Percentiles rank a stretch among this genome's conserved stretches.
phyloP scores from a whole-genome alignment of 345 rosid species.

The Durio zibethinus region DNA sequence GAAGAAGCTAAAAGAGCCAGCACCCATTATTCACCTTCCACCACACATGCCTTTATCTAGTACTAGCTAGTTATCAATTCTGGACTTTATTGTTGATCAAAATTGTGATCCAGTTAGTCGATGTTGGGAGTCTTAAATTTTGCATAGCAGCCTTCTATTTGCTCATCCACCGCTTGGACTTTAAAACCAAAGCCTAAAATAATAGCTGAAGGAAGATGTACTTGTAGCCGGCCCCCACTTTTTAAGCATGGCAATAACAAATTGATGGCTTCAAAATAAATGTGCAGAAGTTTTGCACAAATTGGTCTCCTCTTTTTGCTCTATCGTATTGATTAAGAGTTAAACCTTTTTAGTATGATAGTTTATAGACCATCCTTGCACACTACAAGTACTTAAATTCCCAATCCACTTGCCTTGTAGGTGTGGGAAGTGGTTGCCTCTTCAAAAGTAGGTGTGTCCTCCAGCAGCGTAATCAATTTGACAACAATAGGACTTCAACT shows the following conservation, averaged over 20 bases:
- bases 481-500: background rate
- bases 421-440: background rate
- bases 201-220: no score
- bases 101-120: background rate
- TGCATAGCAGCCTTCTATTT: background rate
- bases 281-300: no score
- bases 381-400: no score
- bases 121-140: background rate
- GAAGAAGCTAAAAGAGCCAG: background rate
- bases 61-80: background rate
- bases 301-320: no score
- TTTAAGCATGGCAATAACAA: no score
- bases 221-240: background rate
- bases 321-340: no score
- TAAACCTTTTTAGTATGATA: no score
- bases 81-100: background rate
- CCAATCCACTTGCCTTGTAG: background rate
- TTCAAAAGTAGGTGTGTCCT: background rate
- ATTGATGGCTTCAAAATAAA: no score
- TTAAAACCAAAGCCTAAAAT: background rate
- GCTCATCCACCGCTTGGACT: background rate
- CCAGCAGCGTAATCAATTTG: background rate
- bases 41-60: background rate
- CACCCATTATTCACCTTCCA: conserved; percentile 10
- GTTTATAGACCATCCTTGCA: no score